Evolutionary conservation across 768 basidiomycete species (phyloP).

Genomic region (Tephrocybe sp.): DNA sequence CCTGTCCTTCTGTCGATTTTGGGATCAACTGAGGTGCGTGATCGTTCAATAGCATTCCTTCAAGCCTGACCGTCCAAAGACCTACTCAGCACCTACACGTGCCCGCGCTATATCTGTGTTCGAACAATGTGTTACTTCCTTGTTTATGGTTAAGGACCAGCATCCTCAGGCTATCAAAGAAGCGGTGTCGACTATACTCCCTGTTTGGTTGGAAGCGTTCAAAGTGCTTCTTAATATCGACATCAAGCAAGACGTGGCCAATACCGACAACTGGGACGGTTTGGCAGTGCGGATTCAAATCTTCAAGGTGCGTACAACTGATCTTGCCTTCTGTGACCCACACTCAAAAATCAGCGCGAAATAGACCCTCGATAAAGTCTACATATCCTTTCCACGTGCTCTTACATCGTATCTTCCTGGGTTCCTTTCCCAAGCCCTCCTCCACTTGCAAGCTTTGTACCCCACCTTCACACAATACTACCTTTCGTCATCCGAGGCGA

Average conservation of each 20-base stretch:
- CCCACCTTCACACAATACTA: conserved; percentile 63
- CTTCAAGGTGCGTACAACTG: conserved; percentile 60
- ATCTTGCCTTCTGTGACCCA: neutral
- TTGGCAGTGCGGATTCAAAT: conserved; percentile 78
- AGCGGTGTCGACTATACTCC: conserved; percentile 75
- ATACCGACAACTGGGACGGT: conserved; percentile 72
- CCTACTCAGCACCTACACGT: conserved; percentile 78
- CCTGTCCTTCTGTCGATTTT: conserved; percentile 83
- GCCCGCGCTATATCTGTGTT: conserved; percentile 86
- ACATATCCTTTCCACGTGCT: conserved; percentile 77
- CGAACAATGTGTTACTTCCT: conserved; percentile 81
- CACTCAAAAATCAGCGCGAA: neutral
- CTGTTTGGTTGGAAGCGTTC: conserved; percentile 92
- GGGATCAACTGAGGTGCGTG: conserved; percentile 65
- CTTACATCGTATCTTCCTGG: conserved; percentile 61
- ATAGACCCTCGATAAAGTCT: conserved; percentile 77
- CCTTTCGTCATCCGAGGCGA: conserved; percentile 49
- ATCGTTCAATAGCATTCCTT: neutral
- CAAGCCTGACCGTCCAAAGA: conserved; percentile 28
- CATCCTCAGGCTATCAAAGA: conserved; percentile 85
- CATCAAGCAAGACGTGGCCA: conserved; percentile 57
- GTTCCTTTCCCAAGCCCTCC: conserved; percentile 55
- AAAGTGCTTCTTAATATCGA: conserved; percentile 68
- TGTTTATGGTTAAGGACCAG: conserved; percentile 95
- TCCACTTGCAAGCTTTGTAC: conserved; percentile 57